phyloP scores from a whole-genome alignment of 1,284 basidiomycete species.

The Omphalotus olearius region DNA sequence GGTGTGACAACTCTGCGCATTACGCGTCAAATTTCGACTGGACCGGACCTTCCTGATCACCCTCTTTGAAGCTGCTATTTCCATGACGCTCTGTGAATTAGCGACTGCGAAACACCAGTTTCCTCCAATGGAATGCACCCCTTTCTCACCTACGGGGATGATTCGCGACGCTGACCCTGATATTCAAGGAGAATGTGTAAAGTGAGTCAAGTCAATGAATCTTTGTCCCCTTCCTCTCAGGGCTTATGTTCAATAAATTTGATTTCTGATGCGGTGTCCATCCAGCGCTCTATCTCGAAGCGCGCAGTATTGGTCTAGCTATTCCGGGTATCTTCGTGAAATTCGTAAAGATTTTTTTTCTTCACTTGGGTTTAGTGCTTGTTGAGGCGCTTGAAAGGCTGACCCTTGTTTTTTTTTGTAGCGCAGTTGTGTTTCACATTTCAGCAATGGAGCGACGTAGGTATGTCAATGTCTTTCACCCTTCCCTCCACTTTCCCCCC shows the following conservation, averaged over 20 bases:
- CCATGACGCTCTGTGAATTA: conserved; percentile 74
- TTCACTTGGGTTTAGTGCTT: conserved; percentile 12
- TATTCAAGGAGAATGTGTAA: conserved; percentile 47
- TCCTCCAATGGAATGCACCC: conserved; percentile 60
- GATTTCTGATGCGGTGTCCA: background rate
- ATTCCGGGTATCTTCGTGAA: conserved; percentile 76
- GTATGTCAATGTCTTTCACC: conserved; percentile 29
- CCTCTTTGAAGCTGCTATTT: conserved; percentile 72
- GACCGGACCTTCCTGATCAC: too few species aligned
- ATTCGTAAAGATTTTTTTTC: conserved; percentile 43
- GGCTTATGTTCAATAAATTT: background rate
- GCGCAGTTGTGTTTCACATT: conserved; percentile 74
- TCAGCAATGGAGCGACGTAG: conserved; percentile 67
- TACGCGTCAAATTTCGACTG: background rate
- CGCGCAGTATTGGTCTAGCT: conserved; percentile 78
- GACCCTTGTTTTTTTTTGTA: conserved; percentile 24
- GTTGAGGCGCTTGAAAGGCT: conserved; percentile 12
- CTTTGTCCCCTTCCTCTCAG: background rate
- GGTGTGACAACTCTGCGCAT: conserved; percentile 30
- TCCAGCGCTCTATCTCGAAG: conserved; percentile 67
- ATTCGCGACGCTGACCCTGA: conserved; percentile 13
- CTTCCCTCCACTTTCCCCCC: too few species aligned
- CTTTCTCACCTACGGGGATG: conserved; percentile 27
- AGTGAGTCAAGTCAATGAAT: conserved; percentile 33
- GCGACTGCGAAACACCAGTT: conserved; percentile 64